A percentile compares a stretch with the other conserved stretches of the same genome.
These are phyloP conservation scores for Lecanosticta acicola DNA, from an alignment of 2,329 filamentous ascomycete genomes.

Conservation along the genomic window DNA sequence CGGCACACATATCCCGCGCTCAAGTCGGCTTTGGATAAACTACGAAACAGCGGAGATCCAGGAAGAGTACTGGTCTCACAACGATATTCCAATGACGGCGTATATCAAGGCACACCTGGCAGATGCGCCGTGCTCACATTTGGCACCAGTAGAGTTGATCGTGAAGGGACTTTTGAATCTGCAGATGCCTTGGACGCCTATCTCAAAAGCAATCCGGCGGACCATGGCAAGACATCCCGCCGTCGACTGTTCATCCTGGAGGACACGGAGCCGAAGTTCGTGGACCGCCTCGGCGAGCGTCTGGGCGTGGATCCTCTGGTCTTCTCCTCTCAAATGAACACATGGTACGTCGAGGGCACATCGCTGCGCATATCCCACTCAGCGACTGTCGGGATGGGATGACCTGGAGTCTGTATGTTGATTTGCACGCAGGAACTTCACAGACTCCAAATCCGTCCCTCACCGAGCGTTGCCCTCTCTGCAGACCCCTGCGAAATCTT, in stretches of 20 bases:
- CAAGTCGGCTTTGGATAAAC: constrained; percentile 8
- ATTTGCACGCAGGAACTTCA: constrained; percentile 15
- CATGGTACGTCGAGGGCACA: constrained; percentile 6
- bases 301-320: constrained; percentile 21
- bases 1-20: constrained; percentile 4
- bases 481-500: constrained; percentile 13
- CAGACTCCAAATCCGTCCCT: constrained; percentile 19
- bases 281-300: constrained; percentile 19
- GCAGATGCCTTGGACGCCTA: constrained; percentile 2
- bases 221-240: neutral
- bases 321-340: constrained; percentile 25
- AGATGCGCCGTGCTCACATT: constrained; percentile 14
- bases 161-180: neutral
- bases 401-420: no score
- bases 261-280: constrained; percentile 21
- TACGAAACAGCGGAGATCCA: constrained; percentile 9
- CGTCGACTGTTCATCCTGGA: constrained; percentile 23
- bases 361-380: no score
- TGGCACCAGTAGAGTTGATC: neutral
- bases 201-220: neutral
- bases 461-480: constrained; percentile 21
- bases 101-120: constrained; percentile 5
- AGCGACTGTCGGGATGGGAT: no score
- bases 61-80: constrained; percentile 5
- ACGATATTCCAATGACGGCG: neutral